Evolutionary conservation across 495 filamentous ascomycete genomes (phyloP).

Genomic region (Endocarpon pusillum): DNA sequence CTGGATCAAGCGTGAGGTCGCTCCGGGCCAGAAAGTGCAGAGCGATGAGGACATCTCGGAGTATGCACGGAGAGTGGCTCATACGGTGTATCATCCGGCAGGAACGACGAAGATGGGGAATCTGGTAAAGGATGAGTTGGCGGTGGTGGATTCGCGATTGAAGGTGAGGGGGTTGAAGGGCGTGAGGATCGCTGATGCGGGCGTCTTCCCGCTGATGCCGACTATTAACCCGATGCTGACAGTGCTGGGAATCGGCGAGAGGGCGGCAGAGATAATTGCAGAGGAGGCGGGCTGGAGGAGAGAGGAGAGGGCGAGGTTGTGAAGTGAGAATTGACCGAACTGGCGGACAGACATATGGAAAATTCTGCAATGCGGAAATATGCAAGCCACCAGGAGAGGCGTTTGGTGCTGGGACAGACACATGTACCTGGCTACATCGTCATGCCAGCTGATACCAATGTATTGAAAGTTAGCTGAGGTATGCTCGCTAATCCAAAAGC

Average conservation of each 20-base stretch:
- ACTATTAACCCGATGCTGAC: slow-evolving; percentile 53
- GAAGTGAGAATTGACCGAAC: too few relatives aligned
- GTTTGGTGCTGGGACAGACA: too few relatives aligned
- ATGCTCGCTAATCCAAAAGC: too few relatives aligned
- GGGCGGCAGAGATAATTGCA: slow-evolving; percentile 46
- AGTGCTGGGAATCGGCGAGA: slow-evolving; percentile 45
- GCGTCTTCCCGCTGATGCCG: slow-evolving; percentile 52
- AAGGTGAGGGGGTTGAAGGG: slow-evolving; percentile 39
- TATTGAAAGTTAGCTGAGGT: too few relatives aligned
- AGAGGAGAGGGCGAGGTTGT: slow-evolving; percentile 16
- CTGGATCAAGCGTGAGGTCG: slow-evolving; percentile 68
- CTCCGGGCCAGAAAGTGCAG: slow-evolving; percentile 49
- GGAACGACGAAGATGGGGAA: slow-evolving; percentile 82
- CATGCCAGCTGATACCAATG: too few relatives aligned
- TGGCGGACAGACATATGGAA: too few relatives aligned
- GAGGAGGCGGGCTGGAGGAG: slow-evolving; percentile 42
- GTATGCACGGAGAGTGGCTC: slow-evolving; percentile 57
- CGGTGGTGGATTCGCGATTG: slow-evolving; percentile 43
- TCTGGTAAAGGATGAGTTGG: slow-evolving; percentile 39
- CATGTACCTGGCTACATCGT: too few relatives aligned
- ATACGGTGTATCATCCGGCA: slow-evolving; percentile 76
- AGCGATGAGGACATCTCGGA: slow-evolving; percentile 56
- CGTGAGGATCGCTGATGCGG: slow-evolving; percentile 47
- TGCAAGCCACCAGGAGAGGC: too few relatives aligned
- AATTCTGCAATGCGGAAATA: too few relatives aligned